Evolutionary conservation across 179 eudicot species (phyloP).

Genomic region (Spinacia oleracea): DNA sequence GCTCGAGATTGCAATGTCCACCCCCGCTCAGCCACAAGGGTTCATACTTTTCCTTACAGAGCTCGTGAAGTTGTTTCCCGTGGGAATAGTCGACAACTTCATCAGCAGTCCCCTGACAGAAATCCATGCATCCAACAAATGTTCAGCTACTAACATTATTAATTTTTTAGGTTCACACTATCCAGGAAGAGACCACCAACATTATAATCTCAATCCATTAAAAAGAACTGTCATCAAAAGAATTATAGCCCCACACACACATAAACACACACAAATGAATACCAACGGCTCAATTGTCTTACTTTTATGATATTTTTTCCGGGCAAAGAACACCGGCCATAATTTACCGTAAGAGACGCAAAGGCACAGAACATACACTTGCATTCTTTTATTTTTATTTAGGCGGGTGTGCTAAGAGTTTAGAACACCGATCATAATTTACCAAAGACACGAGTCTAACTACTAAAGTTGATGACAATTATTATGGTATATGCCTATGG

Average conservation of each 20-base stretch:
- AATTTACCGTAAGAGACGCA: not conserved
- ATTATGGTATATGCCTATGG: no score
- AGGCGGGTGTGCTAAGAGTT: not conserved
- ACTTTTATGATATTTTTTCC: no score
- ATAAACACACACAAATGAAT: not conserved
- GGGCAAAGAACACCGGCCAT: no score
- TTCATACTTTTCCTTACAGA: constrained; percentile 77
- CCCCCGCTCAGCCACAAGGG: constrained; percentile 96
- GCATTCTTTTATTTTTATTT: no score
- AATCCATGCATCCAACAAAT: not conserved
- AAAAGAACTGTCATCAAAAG: not conserved
- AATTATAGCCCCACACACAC: not conserved
- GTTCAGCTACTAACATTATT: constrained; percentile 10
- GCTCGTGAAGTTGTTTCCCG: constrained; percentile 92
- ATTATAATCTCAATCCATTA: not conserved
- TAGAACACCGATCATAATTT: no score
- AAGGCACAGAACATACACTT: not conserved
- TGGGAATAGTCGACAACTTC: constrained; percentile 96
- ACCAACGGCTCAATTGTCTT: not conserved
- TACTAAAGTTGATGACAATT: no score
- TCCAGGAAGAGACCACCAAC: not conserved
- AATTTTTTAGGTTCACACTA: not conserved
- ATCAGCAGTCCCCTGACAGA: constrained; percentile 85
- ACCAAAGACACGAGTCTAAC: no score
- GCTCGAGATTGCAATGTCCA: constrained; percentile 93